phyloP scores from a whole-genome alignment of 352 stramenopile species.

The Phytophthora pini region DNA sequence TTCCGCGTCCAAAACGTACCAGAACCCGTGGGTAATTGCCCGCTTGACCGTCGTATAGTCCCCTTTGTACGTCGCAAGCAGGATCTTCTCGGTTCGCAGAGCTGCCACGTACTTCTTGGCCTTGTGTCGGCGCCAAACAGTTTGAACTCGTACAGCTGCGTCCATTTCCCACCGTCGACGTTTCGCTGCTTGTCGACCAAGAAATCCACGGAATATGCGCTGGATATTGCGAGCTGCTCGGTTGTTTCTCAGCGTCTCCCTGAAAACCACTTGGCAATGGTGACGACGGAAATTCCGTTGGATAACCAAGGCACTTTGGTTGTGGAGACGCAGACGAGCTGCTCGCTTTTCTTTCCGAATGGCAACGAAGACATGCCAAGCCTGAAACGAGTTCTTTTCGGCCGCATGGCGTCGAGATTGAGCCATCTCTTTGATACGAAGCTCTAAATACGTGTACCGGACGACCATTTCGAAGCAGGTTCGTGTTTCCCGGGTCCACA shows the following conservation, averaged over 20 bases:
- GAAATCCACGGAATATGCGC: slow-evolving; percentile 56
- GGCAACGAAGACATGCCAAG: slow-evolving; percentile 30
- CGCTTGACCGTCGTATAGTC: slow-evolving; percentile 77
- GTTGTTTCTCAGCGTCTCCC: slow-evolving; percentile 32
- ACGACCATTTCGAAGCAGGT: slow-evolving; percentile 45
- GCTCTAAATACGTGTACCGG: slow-evolving; percentile 23
- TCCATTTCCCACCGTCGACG: slow-evolving; percentile 48
- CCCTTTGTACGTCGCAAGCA: slow-evolving; percentile 74
- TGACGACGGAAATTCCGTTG: slow-evolving; percentile 74
- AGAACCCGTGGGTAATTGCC: slow-evolving; percentile 55
- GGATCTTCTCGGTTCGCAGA: slow-evolving; percentile 58
- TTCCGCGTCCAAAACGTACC: slow-evolving; percentile 59
- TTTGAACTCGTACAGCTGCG: slow-evolving; percentile 60
- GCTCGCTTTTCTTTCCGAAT: slow-evolving; percentile 50
- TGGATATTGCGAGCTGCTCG: slow-evolving; percentile 69
- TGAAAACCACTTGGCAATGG: slow-evolving; percentile 59
- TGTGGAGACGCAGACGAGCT: slow-evolving; percentile 36
- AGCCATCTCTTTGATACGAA: slow-evolving; percentile 46
- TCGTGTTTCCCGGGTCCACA: slow-evolving; percentile 30
- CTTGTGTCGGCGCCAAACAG: slow-evolving; percentile 53
- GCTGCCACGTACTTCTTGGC: slow-evolving; percentile 46
- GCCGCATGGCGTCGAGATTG: slow-evolving; percentile 12
- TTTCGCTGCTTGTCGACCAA: slow-evolving; percentile 43
- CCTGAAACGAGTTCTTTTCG: slow-evolving; percentile 15
- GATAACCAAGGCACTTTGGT: slow-evolving; percentile 59